Evolutionary conservation across 1,139 yeast species (phyloP), one percentile per base, ranked within the genome.

Genomic region (Sugiyamaella sp.): DNA sequence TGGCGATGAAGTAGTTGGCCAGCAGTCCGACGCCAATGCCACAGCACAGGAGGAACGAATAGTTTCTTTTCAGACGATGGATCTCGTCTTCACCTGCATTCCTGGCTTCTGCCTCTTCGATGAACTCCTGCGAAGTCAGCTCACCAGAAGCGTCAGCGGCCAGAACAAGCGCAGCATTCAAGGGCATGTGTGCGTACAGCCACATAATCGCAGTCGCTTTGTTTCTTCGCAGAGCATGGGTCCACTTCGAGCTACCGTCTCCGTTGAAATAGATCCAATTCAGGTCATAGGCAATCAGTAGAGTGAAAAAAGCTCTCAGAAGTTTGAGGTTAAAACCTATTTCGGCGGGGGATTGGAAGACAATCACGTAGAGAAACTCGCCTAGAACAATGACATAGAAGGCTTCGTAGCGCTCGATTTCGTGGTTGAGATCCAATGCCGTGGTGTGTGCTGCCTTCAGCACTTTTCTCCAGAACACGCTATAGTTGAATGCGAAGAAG

Each of bases 111-210:
- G 32, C 46, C 12, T 19, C 16, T 17, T 53, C 57, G 22, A 60
- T 64, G 46, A 56, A 63, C 46, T 55, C 57, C 16, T 53, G 51
- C 9, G 57, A 48, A 2, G 63, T 57, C 42, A 81, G 66, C 46
- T 80, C 84, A 1, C 82, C 84, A 6, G 83, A 85, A 6, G 86
- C 79, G 69, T 83, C 87, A 0, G 87, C 88, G 25, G 84, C 78
- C 53, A 83, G 71, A 43, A 66, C 57, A 17, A 66, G 48, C 9
- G 66, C 57, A 9, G 62, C 67, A 25, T 60, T 55, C 41, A 82
- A 67, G 0, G 86, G 84, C 35, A 82, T 62, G 60, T 84, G 89
- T 5, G 70, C 53, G 60, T 76, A 75, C 5, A 80, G 71, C 80
- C 81, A 84, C 0, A 61, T 1, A 38, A 76, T 64, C 0, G 86